Evolutionary conservation across 1,139 yeast genomes (phyloP), one percentile per base, ranked within the genome.

Genomic region (Magnusiomyces clavatus): DNA sequence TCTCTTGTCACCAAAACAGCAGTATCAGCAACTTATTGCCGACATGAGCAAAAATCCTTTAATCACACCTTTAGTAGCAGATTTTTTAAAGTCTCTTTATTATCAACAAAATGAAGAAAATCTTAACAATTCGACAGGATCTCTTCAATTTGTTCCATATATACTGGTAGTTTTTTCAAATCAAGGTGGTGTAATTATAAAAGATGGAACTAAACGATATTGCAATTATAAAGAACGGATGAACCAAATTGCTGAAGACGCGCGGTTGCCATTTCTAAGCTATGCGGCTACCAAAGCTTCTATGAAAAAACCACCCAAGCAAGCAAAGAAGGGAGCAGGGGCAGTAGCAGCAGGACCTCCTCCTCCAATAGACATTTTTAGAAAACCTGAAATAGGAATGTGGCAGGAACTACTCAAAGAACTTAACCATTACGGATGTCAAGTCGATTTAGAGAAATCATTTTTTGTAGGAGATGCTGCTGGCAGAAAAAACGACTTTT

Each of bases 401-500:
- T 82, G 84, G 81, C 65, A 71, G 1, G 74, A 71, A 45, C 69
- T 83, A 38, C 56, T 57, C 12, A 60, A 64, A n/a, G 76, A 77
- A 38, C 53, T 69, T n/a, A 51, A 47, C 2, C 61, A 60, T 51
- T 51, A 34, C 39, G 58, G 49, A 2, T 45, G 53, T 38, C 54
- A 55, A 19, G 51, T 81, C 1, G 77, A 77, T 54, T 52, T 66
- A 44, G 71, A 68, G 0, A 59, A 69, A 31, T 78, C 86, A 51
- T 77, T 83, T 57, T 92, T 69, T 64, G 90, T 90, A n/a, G 98
- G 98, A 4, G 98, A 92, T 70, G 97, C 97, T 0, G 97, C 97
- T 6, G 98, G 97, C 0, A 72, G 97, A 51, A 62, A 65, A 1
- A 65, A 63, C 0, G 97, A 90, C 65, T 83, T 82, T 64, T 85